phyloP scores from a whole-genome alignment of 495 filamentous ascomycete genomes.

The Articulospora tetracladia region DNA sequence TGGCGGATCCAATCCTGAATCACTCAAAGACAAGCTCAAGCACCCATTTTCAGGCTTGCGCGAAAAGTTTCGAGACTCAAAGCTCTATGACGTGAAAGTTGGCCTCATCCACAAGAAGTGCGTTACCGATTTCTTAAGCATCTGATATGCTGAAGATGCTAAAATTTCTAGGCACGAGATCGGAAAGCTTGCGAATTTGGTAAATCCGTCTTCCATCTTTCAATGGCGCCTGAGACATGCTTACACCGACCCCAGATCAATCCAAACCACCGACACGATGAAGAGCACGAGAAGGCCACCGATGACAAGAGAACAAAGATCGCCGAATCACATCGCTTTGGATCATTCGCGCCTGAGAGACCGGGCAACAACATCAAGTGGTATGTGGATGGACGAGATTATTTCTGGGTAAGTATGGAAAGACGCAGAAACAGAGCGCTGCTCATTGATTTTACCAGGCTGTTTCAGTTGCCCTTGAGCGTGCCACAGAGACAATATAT shows the following conservation, averaged over 20 bases:
- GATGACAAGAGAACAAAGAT: slow-evolving; percentile 75
- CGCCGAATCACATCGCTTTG: slow-evolving; percentile 72
- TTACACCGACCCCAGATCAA: slow-evolving; percentile 55
- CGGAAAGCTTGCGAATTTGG: slow-evolving; percentile 51
- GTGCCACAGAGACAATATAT: slow-evolving; percentile 89
- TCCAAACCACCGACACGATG: slow-evolving; percentile 89
- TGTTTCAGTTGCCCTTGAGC: slow-evolving; percentile 80
- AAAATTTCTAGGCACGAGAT: slow-evolving; percentile 40
- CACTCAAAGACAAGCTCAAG: slow-evolving; percentile 27
- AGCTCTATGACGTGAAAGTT: slow-evolving; percentile 43
- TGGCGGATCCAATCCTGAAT: slow-evolving; percentile 18
- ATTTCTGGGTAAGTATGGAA: slow-evolving; percentile 66
- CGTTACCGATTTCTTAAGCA: slow-evolving; percentile 5
- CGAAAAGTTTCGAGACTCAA: slow-evolving; percentile 43
- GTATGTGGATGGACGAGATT: slow-evolving; percentile 93
- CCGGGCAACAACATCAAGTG: slow-evolving; percentile 89
- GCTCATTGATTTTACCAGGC: slow-evolving; percentile 34
- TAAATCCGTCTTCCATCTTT: slow-evolving; percentile 16
- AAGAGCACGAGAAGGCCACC: slow-evolving; percentile 80
- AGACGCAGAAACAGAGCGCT: background rate
- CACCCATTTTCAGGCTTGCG: slow-evolving; percentile 28
- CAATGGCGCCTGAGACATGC: background rate
- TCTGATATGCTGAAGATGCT: background rate
- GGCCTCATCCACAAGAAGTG: slow-evolving; percentile 46
- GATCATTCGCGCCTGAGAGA: slow-evolving; percentile 80